Percentiles rank a stretch among this genome's conserved stretches.
Evolutionary conservation across 352 stramenopile species (phyloP).

Genomic region (Phytophthora tubulina): DNA sequence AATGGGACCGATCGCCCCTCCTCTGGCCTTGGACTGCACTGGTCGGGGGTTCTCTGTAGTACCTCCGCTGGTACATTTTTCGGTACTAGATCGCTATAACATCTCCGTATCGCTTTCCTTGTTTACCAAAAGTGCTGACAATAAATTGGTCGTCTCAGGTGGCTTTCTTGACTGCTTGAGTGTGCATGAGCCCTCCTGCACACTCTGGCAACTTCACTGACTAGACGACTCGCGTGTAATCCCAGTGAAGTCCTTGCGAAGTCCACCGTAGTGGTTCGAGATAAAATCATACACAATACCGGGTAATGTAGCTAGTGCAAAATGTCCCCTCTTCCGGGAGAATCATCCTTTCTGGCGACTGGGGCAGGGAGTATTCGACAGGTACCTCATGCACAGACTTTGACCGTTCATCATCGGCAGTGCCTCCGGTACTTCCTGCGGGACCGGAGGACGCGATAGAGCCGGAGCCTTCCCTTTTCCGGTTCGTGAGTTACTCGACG

Average conservation of each 20-base stretch:
- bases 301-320: slow-evolving; percentile 12
- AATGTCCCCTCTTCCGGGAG: slow-evolving; percentile 9
- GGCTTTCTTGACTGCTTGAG: slow-evolving; percentile 4
- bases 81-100: not conserved
- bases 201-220: slow-evolving; percentile 17
- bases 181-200: not conserved
- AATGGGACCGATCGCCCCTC: slow-evolving; percentile 3
- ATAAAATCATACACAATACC: slow-evolving; percentile 22
- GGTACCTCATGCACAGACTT: slow-evolving; percentile 17
- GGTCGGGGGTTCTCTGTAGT: not conserved
- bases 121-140: not conserved
- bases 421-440: slow-evolving; percentile 6
- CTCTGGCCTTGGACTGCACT: not conserved
- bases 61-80: not conserved
- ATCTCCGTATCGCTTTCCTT: not conserved
- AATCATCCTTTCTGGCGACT: slow-evolving; percentile 24
- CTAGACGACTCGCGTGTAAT: slow-evolving; percentile 1
- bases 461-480: slow-evolving; percentile 1
- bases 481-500: not conserved
- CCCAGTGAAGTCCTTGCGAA: slow-evolving; percentile 10
- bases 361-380: slow-evolving; percentile 18
- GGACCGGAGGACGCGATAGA: slow-evolving; percentile 3
- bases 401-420: slow-evolving; percentile 22
- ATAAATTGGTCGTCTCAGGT: not conserved
- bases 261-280: slow-evolving; percentile 12